Evolutionary conservation across 495 filamentous ascomycete species (phyloP), one percentile per base, ranked within the genome.

Genomic region (Lepraria neglecta): DNA sequence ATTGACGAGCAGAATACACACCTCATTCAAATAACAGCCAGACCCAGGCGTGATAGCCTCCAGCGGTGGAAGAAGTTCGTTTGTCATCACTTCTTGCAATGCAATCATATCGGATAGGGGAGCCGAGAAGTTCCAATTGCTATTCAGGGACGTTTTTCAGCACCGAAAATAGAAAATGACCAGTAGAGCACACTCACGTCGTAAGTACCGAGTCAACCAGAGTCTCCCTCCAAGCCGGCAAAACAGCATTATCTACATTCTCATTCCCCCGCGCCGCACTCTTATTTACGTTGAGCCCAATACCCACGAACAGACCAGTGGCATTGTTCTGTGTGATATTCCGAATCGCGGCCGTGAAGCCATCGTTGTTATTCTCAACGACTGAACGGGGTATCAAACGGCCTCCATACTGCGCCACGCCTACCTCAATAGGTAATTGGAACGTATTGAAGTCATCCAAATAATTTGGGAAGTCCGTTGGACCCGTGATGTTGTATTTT

Each of bases 141-240:
- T 57, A 30, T n/a, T 2, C 35, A 6, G 35, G 4, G 12, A 38
- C 35, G 35, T 38, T 6, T 38, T 38, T 38, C 35, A 38, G 35
- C 35, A 38, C 24, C 19, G 11, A 27, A 28, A 2, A 6, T 17
- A 31, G 19, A 28, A n/a, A 15, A 7, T 4, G 3, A 17, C 6
- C 6, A 56, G 21, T 6, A 35, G 44, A 33, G 28, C 10, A 11
- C 19, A 47, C 45, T 59, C 33, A 58, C 56, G 44, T 58, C 3
- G 69, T 71, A 42, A 81, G 51, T 28, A 72, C 69, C 6, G 70
- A 74, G 40, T 73, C 68, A 45, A 82, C 75, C 42, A 82, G 65
- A 0, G 82, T 66, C 3, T 82, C 73, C n/a, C 84, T 76, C 82
- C 83, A 86, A 5, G 79, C 79, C 6, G 82, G 83, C 6, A 81